Percentiles rank a stretch among this genome's conserved stretches.
Evolutionary conservation across 2,329 filamentous ascomycete species (phyloP).

Genomic region (Neurospora crassa): DNA sequence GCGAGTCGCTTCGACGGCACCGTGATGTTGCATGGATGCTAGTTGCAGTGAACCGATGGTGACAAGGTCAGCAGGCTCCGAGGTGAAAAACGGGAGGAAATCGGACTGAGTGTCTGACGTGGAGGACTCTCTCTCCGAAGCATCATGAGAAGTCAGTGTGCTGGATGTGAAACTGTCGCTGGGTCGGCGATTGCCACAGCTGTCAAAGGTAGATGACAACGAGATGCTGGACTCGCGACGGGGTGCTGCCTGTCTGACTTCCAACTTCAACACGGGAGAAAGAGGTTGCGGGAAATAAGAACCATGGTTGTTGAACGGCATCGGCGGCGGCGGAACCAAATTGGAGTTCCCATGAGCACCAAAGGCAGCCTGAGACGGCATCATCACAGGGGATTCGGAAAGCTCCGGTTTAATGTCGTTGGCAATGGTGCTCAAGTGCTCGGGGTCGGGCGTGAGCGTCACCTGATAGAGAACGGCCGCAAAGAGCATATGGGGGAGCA

Average conservation of each 20-base stretch:
- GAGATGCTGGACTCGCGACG: slow-evolving; percentile 7
- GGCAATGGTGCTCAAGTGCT: neutral
- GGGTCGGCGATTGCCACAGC: neutral
- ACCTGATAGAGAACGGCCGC: slow-evolving; percentile 14
- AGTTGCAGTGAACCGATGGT: slow-evolving; percentile 14
- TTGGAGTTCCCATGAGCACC: neutral
- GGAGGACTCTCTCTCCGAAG: slow-evolving; percentile 1
- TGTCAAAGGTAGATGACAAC: neutral
- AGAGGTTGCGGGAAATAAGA: neutral
- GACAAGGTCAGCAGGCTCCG: slow-evolving; percentile 12
- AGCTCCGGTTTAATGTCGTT: neutral
- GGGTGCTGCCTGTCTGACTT: neutral
- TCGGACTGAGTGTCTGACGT: slow-evolving; percentile 3
- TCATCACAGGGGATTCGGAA: neutral
- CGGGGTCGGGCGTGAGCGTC: slow-evolving; percentile 1
- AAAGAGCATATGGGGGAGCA: slow-evolving; percentile 17
- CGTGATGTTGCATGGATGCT: slow-evolving; percentile 13
- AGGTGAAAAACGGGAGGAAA: slow-evolving; percentile 10
- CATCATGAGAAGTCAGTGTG: neutral
- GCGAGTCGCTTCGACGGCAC: slow-evolving; percentile 8
- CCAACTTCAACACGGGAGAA: slow-evolving; percentile 4
- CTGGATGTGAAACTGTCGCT: slow-evolving; percentile 5
- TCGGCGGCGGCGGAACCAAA: neutral
- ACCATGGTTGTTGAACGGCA: neutral
- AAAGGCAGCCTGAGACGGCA: slow-evolving; percentile 1